Percentiles rank a stretch among this genome's conserved stretches.
phyloP scores from a whole-genome alignment of 1,284 basidiomycete genomes.

The Chalciporus piperatoides region DNA sequence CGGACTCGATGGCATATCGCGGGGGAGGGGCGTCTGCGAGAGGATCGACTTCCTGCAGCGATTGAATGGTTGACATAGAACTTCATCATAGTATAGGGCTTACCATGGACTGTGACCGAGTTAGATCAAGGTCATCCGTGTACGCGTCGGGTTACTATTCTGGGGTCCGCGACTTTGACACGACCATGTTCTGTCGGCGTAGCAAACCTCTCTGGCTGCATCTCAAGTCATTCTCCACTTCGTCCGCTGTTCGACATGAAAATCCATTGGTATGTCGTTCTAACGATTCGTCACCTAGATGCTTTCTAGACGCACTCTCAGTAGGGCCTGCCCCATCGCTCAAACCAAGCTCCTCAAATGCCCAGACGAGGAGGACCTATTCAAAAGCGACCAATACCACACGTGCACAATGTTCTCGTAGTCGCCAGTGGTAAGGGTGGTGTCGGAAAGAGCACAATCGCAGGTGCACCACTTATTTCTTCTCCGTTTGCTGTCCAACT shows the following conservation, averaged over 20 bases:
- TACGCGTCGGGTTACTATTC: background rate
- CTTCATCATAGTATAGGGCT: background rate
- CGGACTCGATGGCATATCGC: conserved; percentile 61
- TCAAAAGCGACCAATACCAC: conserved; percentile 56
- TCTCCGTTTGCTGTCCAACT: background rate
- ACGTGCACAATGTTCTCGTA: conserved; percentile 73
- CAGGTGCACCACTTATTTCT: conserved; percentile 50
- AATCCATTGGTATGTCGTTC: conserved; percentile 41
- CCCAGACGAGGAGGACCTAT: conserved; percentile 56
- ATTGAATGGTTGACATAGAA: background rate
- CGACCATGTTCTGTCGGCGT: conserved; percentile 5
- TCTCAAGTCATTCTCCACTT: conserved; percentile 20
- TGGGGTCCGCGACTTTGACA: too few relatives aligned
- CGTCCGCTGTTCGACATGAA: conserved; percentile 33
- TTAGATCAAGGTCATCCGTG: background rate
- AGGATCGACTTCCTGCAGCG: conserved; percentile 49
- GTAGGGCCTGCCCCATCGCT: conserved; percentile 53
- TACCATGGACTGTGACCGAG: conserved; percentile 15
- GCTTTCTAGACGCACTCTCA: conserved; percentile 19
- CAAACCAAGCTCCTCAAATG: conserved; percentile 48
- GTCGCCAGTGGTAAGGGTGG: conserved; percentile 97
- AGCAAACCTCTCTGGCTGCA: background rate
- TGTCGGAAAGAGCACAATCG: conserved; percentile 94
- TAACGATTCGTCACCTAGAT: conserved; percentile 1
- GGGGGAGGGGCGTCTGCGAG: conserved; percentile 54